Evolutionary conservation across 805 yeast species (phyloP), one percentile per base, ranked within the genome.

Genomic region (Yamadazyma scolyti): DNA sequence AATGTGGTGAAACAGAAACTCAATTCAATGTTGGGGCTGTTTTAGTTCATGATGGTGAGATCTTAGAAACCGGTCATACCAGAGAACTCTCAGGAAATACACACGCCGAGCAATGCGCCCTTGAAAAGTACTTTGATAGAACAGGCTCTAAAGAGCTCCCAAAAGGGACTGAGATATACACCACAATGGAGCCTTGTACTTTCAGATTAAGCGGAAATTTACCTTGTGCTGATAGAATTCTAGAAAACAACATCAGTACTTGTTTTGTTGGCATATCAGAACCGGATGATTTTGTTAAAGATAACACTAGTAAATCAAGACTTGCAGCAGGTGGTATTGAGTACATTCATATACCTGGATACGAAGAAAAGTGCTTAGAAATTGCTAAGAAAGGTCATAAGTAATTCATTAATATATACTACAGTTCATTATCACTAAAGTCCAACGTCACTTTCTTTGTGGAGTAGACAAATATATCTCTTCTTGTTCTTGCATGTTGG

Each of bases 141-240:
- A 52, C 58, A 1, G 64, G 63, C 8, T 33, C 37, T 46, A 27
- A 42, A 3, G 60, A 58, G 2, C 65, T 87, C 3, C 96, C 96
- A 1, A 50, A 46, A 6, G 95, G 95, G 0, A 76, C 93, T 0
- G 85, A 83, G 22, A 56, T 93, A 9, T 93, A 85, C 55, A 90
- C 97, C 0, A 87, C 97, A 0, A 93, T 93, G 97, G 98, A 93
- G 51, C 98, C 98, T 1, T 93, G 98, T 52, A 79, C 95, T 5
- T 73, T 75, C 34, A 68, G 98, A 32, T 62, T 90, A 20, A 87
- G 96, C 50, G 97, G 97, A 0, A 89, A 90, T 44, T 47, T 68
- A 30, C 96, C 98, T 0, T 93, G 98, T 57, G 79, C 77, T 2
- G 88, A 88, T 39, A 69, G 97, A 17, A 77, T 93, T 5, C 48